Base-by-base conservation (phyloP, 164 flowering plant species). In the Chimonanthus praecox region DNA sequence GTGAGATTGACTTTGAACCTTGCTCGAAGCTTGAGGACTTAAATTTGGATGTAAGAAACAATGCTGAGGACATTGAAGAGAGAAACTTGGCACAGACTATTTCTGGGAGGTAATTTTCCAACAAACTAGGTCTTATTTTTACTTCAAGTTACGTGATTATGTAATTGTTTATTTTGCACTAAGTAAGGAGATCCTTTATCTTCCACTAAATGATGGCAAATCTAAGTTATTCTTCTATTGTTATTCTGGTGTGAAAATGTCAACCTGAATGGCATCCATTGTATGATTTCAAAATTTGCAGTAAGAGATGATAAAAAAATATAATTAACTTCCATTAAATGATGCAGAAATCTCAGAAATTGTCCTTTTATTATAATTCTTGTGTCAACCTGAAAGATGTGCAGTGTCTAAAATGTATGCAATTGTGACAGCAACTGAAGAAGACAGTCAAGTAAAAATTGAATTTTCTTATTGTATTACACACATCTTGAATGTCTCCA, bases 11-110 rank as follows among this genome's bases (percentile, higher is more conserved):
- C 67, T 84, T 87, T 83, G 97, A 90, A 75, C 88, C 92, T 75
- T 92, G 94, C 85, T 88, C 94, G 73, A 92, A 89, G 94, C 91
- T 92, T 16, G 97, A 85, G 85, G 94, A 89, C 82, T 84, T 92
- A 74, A 89, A 94, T 82, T 84, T 92, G 90, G 94, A 92, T 82
- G 86, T 87, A 64, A 74, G 84, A 81, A 88, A 83, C 80, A 83
- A 79, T 77, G 77, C 84, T 21, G 82, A 70, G 47, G 86, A 76
- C 69, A 58, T 64, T 43, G 87, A 58, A 49, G 74, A 82, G 77
- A 79, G 73, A 76, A 68, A 77, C 76, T 70, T 74, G 44, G 51
- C 72, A 10, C 85, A 84, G 61, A 83, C 79, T 69, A 64, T 71
- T 54, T 69, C 79, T 13, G 78, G 72, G 80, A 87, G 96, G 96